phyloP scores from a whole-genome alignment of 441 rosid species.

The Jatropha podagrica region DNA sequence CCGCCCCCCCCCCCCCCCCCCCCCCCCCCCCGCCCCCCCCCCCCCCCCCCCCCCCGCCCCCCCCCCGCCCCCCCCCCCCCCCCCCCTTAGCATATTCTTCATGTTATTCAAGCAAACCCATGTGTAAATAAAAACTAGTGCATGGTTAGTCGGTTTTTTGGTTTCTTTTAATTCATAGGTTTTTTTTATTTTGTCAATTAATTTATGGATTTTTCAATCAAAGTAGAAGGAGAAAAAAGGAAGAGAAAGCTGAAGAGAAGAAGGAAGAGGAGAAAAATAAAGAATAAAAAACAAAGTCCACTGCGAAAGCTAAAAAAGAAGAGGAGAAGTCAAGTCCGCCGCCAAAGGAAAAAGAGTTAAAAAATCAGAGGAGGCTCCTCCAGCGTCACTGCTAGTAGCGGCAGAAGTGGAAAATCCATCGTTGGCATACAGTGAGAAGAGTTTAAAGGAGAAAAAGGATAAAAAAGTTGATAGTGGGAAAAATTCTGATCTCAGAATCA shows the following conservation, averaged over 20 bases:
- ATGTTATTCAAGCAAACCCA: too few relatives aligned
- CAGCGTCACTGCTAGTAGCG: slow-evolving; percentile 21
- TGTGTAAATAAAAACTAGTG: too few relatives aligned
- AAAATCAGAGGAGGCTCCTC: slow-evolving; percentile 33
- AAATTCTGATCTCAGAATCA: slow-evolving; percentile 40
- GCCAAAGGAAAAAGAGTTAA: slow-evolving; percentile 14
- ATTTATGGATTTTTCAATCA: neutral
- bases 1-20: too few relatives aligned
- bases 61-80: too few relatives aligned
- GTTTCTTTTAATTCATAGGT: too few relatives aligned
- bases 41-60: too few relatives aligned
- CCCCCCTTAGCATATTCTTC: too few relatives aligned
- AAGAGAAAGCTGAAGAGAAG: slow-evolving; percentile 20
- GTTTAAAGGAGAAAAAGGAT: slow-evolving; percentile 28
- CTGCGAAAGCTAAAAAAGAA: slow-evolving; percentile 34
- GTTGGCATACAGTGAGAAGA: slow-evolving; percentile 45
- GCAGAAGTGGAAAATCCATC: slow-evolving; percentile 47
- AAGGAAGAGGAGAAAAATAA: slow-evolving; percentile 37
- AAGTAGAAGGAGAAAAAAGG: slow-evolving; percentile 21
- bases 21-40: too few relatives aligned
- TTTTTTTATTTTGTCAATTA: too few relatives aligned
- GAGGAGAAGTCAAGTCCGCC: slow-evolving; percentile 30
- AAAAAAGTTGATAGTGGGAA: slow-evolving; percentile 30
- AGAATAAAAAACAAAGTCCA: slow-evolving; percentile 22
- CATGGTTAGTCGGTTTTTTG: too few relatives aligned